These are phyloP conservation scores for Vitellaria paradoxa DNA, from an alignment of 179 eudicot species.

Conservation along the genomic window DNA sequence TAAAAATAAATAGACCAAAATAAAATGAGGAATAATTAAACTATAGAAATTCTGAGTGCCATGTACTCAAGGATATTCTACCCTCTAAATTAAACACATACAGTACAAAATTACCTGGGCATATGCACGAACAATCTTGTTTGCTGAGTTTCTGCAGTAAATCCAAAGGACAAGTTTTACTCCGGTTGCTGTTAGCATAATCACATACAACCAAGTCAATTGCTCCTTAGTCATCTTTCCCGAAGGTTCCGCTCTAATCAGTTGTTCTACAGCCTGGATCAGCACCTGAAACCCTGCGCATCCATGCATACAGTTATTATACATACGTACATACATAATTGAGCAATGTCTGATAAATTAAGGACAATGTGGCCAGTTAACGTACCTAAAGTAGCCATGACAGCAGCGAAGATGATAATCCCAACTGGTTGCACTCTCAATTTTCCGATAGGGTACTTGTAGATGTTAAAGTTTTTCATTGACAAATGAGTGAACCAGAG, in stretches of 20 bases:
- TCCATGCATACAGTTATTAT: neutral
- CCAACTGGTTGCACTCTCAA: constrained; percentile 83
- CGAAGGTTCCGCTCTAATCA: constrained; percentile 38
- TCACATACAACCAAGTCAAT: constrained; percentile 54
- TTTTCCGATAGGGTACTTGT: constrained; percentile 81
- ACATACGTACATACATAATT: too few relatives aligned
- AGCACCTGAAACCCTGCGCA: constrained; percentile 67
- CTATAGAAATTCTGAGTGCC: too few relatives aligned
- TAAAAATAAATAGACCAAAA: too few relatives aligned
- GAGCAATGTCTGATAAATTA: too few relatives aligned
- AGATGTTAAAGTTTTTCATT: constrained; percentile 68
- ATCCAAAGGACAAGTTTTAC: constrained; percentile 56
- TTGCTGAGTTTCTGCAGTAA: constrained; percentile 67
- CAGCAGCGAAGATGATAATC: constrained; percentile 73
- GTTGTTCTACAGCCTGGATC: constrained; percentile 54
- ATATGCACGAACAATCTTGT: constrained; percentile 73
- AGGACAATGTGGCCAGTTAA: too few relatives aligned
- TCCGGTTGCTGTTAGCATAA: constrained; percentile 61
- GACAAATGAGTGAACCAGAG: constrained; percentile 80
- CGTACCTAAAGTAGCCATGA: constrained; percentile 80
- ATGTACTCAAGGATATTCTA: too few relatives aligned
- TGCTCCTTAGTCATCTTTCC: constrained; percentile 47
- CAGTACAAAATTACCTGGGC: constrained; percentile 46
- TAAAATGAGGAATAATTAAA: too few relatives aligned
- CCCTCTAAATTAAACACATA: too few relatives aligned